These are phyloP conservation scores for Ganoderma leucocontextum DNA, from an alignment of 1,284 basidiomycete genomes.

Conservation along the genomic window DNA sequence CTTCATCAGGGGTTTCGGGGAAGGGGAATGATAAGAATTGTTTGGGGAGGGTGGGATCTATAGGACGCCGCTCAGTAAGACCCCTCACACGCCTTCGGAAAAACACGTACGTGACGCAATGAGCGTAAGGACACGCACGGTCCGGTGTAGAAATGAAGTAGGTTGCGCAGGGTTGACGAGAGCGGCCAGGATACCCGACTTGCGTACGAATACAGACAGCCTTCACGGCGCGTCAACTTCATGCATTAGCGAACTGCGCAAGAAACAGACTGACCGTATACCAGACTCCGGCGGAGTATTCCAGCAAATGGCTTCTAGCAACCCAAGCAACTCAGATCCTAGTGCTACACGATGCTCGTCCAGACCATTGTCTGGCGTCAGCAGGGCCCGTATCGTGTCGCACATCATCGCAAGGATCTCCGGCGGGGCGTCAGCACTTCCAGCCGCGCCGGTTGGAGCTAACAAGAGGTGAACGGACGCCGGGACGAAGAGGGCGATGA, in stretches of 20 bases:
- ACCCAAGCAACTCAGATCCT: slow-evolving; percentile 50
- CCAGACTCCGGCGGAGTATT: slow-evolving; percentile 52
- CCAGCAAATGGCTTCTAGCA: slow-evolving; percentile 65
- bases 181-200: slow-evolving; percentile 52
- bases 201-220: slow-evolving; percentile 48
- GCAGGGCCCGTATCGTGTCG: slow-evolving; percentile 50
- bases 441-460: slow-evolving; percentile 36
- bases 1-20: slow-evolving; percentile 24
- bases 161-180: slow-evolving; percentile 61
- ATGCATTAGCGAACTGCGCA: neutral
- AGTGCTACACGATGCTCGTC: slow-evolving; percentile 42
- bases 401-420: slow-evolving; percentile 52
- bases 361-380: slow-evolving; percentile 43
- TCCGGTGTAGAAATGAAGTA: slow-evolving; percentile 54
- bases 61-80: too few species aligned
- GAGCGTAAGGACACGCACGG: slow-evolving; percentile 57
- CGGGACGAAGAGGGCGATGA: slow-evolving; percentile 58
- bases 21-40: slow-evolving; percentile 45
- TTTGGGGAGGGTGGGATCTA: slow-evolving; percentile 51
- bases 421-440: slow-evolving; percentile 38
- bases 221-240: slow-evolving; percentile 39
- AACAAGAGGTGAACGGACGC: slow-evolving; percentile 53
- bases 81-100: too few species aligned
- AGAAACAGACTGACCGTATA: slow-evolving; percentile 48
- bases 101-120: slow-evolving; percentile 62